Percentiles rank a stretch among this genome's conserved stretches.
These are phyloP conservation scores for Blastocystis hominis DNA, from an alignment of 352 stramenopile genomes.

Conservation along the genomic window DNA sequence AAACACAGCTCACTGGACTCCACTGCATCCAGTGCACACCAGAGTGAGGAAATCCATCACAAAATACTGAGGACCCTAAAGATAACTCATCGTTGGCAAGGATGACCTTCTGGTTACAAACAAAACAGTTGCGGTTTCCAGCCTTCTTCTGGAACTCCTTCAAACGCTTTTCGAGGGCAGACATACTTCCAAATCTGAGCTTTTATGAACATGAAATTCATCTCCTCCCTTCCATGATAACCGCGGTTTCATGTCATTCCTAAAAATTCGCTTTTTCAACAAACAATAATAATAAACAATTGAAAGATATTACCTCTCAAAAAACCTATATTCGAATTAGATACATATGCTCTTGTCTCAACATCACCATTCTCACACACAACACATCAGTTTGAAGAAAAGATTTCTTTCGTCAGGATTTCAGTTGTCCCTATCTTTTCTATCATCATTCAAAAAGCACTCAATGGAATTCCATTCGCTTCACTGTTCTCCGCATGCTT, in stretches of 20 bases:
- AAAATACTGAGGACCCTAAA: constrained; percentile 25
- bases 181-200: neutral
- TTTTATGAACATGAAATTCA: neutral
- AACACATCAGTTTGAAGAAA: constrained; percentile 41
- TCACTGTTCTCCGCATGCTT: constrained; percentile 16
- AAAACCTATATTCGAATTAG: too few relatives aligned
- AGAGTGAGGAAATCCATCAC: constrained; percentile 40
- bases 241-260: too few relatives aligned
- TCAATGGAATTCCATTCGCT: neutral
- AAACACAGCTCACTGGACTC: neutral
- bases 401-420: constrained; percentile 52
- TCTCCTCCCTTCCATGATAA: too few relatives aligned
- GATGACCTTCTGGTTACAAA: constrained; percentile 30
- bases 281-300: neutral
- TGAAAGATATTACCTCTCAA: neutral
- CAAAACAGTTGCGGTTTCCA: constrained; percentile 18
- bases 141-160: constrained; percentile 49
- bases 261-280: neutral
- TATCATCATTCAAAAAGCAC: constrained; percentile 27
- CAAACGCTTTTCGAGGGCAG: constrained; percentile 23
- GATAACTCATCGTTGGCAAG: neutral
- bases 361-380: constrained; percentile 5
- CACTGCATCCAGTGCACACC: constrained; percentile 22
- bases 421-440: constrained; percentile 57
- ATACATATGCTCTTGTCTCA: too few relatives aligned